Conservation (phyloP, 495 filamentous ascomycete species). For the Oleoguttula mirabilis region DNA sequence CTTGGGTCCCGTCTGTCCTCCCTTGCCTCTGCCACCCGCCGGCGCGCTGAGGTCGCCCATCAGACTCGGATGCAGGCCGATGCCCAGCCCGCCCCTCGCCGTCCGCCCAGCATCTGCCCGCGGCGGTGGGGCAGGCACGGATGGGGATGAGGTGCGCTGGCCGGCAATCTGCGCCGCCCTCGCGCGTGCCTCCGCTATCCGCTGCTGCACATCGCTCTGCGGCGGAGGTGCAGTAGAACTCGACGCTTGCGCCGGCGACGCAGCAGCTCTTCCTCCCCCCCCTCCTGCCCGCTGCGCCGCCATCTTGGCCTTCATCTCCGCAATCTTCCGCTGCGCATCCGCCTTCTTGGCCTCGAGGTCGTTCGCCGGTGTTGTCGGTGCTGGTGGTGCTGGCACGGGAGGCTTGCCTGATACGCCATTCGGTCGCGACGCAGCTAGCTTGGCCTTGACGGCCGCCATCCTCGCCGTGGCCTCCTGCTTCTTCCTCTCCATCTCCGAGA, state of each 20-base stretch:
- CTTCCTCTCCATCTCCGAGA: conserved; percentile 11
- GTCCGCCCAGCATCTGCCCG: conserved; percentile 37
- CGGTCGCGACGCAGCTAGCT: conserved; percentile 19
- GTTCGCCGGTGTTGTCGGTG: conserved; percentile 2
- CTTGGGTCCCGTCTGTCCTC: conserved; percentile 37
- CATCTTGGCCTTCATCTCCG: conserved; percentile 62
- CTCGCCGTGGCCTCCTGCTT: conserved; percentile 13
- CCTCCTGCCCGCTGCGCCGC: conserved; percentile 9
- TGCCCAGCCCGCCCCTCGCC: conserved; percentile 65
- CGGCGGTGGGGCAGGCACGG: conserved; percentile 32
- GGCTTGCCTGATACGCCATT: conserved; percentile 23
- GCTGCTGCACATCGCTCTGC: conserved; percentile 9
- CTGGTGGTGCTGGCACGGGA: conserved; percentile 24
- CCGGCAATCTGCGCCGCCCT: conserved; percentile 38
- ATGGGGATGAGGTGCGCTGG: conserved; percentile 46
- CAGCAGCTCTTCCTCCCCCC: background rate
- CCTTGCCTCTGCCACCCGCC: conserved; percentile 41
- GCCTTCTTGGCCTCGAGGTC: conserved; percentile 15
- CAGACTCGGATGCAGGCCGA: conserved; percentile 76
- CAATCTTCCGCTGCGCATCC: conserved; percentile 34
- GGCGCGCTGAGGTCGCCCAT: conserved; percentile 60
- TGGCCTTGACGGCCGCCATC: conserved; percentile 26
- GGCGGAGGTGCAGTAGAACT: conserved; percentile 2
- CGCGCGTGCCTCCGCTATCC: conserved; percentile 20
- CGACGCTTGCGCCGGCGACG: conserved; percentile 3